phyloP scores from a whole-genome alignment of 1,284 basidiomycete species.

The Cryptococcus floricola region DNA sequence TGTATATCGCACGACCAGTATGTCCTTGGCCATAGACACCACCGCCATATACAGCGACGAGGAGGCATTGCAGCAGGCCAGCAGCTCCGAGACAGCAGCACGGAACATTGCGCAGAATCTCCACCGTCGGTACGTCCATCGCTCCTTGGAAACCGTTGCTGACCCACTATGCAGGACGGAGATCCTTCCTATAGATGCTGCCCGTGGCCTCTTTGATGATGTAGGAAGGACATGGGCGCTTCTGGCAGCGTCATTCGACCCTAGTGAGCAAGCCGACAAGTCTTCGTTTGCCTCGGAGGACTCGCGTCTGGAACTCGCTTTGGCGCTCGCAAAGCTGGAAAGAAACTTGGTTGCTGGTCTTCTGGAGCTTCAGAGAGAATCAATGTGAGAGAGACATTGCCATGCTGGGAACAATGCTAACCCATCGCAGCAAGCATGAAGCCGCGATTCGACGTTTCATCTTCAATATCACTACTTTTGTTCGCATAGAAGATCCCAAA shows the following conservation, averaged over 20 bases:
- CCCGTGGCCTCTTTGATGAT: slow-evolving; percentile 8
- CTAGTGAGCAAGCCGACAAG: slow-evolving; percentile 5
- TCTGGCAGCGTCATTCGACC: slow-evolving; percentile 16
- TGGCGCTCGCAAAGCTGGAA: slow-evolving; percentile 36
- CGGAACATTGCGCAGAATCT: no score
- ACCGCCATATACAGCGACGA: not conserved
- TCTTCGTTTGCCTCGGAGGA: slow-evolving; percentile 17
- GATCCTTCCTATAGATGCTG: no score
- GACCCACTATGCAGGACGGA: no score
- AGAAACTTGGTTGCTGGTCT: slow-evolving; percentile 42
- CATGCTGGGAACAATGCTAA: not conserved
- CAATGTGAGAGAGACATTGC: slow-evolving; percentile 21
- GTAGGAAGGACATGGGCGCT: slow-evolving; percentile 13
- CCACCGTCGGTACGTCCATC: no score
- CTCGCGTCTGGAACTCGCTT: slow-evolving; percentile 20
- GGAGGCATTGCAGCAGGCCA: not conserved
- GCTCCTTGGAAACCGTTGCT: no score
- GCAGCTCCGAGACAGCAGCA: no score
- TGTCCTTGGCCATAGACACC: not conserved
- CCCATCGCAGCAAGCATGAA: slow-evolving; percentile 23
- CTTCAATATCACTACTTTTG: slow-evolving; percentile 41
- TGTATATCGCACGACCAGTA: not conserved
- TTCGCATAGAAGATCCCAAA: slow-evolving; percentile 33
- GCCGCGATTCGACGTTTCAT: slow-evolving; percentile 25
- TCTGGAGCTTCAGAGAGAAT: slow-evolving; percentile 20